Evolutionary conservation across 2,329 filamentous ascomycete genomes (phyloP).

Genomic region (Cladosporium sp.): DNA sequence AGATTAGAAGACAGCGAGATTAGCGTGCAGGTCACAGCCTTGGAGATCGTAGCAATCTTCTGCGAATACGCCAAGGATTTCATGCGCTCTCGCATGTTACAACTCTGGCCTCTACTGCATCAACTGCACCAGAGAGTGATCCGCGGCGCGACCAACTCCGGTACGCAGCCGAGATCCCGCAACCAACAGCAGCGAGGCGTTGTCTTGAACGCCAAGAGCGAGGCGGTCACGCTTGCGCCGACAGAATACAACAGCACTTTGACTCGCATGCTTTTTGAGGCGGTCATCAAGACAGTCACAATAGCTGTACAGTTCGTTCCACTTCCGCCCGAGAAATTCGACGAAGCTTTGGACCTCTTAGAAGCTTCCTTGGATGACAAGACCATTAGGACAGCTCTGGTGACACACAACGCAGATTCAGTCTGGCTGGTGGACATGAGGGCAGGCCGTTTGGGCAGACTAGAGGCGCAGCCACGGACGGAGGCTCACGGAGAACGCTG

Average conservation of each 20-base stretch:
- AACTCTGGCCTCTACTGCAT: constrained; percentile 60
- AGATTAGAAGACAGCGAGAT: constrained; percentile 66
- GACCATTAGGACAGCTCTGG: constrained; percentile 59
- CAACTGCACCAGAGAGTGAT: constrained; percentile 25
- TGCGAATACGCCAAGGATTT: constrained; percentile 78
- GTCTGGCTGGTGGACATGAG: constrained; percentile 67
- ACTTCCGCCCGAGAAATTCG: constrained; percentile 69
- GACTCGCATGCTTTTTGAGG: constrained; percentile 36
- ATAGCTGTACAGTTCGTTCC: constrained; percentile 63
- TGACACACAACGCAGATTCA: constrained; percentile 68
- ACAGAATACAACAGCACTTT: constrained; percentile 20
- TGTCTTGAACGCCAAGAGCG: background rate
- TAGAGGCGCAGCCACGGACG: background rate
- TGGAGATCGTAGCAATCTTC: constrained; percentile 66
- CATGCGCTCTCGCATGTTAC: constrained; percentile 71
- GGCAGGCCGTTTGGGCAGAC: constrained; percentile 18
- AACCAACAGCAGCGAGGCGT: constrained; percentile 1
- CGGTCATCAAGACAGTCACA: constrained; percentile 42
- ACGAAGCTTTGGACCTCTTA: constrained; percentile 67
- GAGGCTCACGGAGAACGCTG: constrained; percentile 11
- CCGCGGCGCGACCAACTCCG: background rate
- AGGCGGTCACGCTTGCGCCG: constrained; percentile 12
- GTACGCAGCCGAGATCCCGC: background rate
- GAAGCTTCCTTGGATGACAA: constrained; percentile 36
- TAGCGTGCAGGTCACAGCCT: constrained; percentile 69